These are phyloP conservation scores for Chamaenerion angustifolium DNA, from an alignment of 345 rosid genomes.

Conservation along the genomic window DNA sequence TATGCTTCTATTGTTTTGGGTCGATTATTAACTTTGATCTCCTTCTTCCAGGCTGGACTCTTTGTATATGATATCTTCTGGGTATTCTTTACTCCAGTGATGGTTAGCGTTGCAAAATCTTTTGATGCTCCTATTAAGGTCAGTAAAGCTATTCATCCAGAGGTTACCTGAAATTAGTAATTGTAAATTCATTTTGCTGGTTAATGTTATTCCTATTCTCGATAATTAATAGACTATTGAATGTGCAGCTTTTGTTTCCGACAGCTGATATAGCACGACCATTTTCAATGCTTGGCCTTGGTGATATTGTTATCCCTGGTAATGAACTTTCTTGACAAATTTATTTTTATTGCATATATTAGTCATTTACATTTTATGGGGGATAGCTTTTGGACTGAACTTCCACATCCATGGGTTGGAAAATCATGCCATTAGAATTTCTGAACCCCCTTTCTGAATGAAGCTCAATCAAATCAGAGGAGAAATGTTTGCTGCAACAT, in stretches of 20 bases:
- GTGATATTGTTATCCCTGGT: constrained; percentile 99
- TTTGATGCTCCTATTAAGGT: constrained; percentile 99
- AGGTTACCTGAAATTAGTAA: neutral
- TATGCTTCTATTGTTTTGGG: neutral
- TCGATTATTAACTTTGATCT: neutral
- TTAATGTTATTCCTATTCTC: neutral
- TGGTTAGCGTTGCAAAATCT: constrained; percentile 98
- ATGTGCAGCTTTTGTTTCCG: constrained; percentile 89
- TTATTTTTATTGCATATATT: neutral
- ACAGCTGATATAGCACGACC: constrained; percentile 66
- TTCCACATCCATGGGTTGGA: too few species aligned
- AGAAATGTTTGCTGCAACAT: too few species aligned
- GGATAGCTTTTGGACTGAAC: too few species aligned
- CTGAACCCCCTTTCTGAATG: too few species aligned
- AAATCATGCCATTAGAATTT: too few species aligned
- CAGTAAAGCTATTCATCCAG: constrained; percentile 11
- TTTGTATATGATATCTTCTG: constrained; percentile 95
- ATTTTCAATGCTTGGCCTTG: constrained; percentile 98
- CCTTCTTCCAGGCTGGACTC: constrained; percentile 57
- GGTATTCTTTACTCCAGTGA: constrained; percentile 99
- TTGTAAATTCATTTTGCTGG: neutral
- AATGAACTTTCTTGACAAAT: constrained; percentile 9
- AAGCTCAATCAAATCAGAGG: too few species aligned
- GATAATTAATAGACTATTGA: neutral
- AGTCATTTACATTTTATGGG: too few species aligned